A percentile compares a stretch with the other conserved stretches of the same genome.
These are phyloP conservation scores for Ophiorrhiza pumila DNA, from an alignment of 257 asterid genomes.

Conservation along the genomic window DNA sequence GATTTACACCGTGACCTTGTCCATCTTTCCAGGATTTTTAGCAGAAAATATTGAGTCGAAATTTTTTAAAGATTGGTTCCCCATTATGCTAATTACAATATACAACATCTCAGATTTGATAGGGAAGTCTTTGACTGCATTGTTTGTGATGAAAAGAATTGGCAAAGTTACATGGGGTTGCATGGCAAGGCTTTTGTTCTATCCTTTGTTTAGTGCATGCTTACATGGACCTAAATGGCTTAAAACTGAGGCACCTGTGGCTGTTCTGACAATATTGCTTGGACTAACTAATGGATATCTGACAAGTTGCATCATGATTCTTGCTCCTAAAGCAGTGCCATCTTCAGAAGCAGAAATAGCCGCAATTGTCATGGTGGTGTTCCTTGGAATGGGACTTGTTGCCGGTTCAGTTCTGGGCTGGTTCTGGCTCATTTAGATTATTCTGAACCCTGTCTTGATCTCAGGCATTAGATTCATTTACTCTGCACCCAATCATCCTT, in stretches of 20 bases:
- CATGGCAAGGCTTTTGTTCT: constrained; percentile 53
- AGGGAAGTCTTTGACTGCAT: constrained; percentile 63
- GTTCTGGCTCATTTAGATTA: constrained; percentile 63
- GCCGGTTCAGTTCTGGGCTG: constrained; percentile 68
- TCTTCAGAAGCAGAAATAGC: constrained; percentile 62
- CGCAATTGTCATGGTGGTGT: constrained; percentile 66
- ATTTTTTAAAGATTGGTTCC: constrained; percentile 63
- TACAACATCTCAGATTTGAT: constrained; percentile 58
- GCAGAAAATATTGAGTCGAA: constrained; percentile 57
- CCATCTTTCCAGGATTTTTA: constrained; percentile 72
- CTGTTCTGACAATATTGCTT: constrained; percentile 48
- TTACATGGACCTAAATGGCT: constrained; percentile 76
- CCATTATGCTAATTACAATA: constrained; percentile 45
- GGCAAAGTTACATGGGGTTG: constrained; percentile 61
- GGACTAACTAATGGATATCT: constrained; percentile 74
- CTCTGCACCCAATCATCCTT: not conserved
- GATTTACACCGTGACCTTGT: constrained; percentile 65
- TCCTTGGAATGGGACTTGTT: constrained; percentile 59
- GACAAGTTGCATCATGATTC: constrained; percentile 77
- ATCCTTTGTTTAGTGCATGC: constrained; percentile 60
- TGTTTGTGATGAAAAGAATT: constrained; percentile 31
- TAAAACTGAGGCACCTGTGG: constrained; percentile 58
- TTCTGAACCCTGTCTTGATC: not conserved
- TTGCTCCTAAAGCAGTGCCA: constrained; percentile 61
- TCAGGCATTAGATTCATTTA: not conserved